Evolutionary conservation across 2,329 filamentous ascomycete genomes (phyloP), one percentile per base, ranked within the genome.

Genomic region (Coniella lustricola): DNA sequence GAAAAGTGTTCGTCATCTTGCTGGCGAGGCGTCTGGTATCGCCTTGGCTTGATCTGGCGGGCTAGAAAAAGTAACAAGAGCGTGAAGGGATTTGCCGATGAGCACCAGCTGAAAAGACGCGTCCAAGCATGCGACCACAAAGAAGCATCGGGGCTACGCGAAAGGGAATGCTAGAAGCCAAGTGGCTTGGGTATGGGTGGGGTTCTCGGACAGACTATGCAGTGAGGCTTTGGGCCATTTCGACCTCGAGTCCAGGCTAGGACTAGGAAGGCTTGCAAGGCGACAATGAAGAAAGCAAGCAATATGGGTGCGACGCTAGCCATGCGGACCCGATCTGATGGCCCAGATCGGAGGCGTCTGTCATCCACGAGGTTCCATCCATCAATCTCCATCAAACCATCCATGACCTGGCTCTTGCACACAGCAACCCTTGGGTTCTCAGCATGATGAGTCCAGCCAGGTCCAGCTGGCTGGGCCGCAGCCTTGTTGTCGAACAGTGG

Each of bases 131-230:
- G 41, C 50, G 47, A 44, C 39, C 35, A 44, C 25, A 22, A 5
- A 35, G 29, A 45, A 35, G 17, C 22, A 32, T 33, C 35, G 43
- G 31, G 48, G 41, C 49, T 44, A 49, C 45, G 29, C 25, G 32
- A 38, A 18, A 14, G 12, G 16, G 36, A 32, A 16, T 20, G 25
- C 25, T 29, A 29, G 25, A 29, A 42, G 47, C 43, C 43, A 47
- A 50, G 50, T 52, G 50, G 50, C 50, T 52, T 52, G 44, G 44
- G 29, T 17, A 20, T 31, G 40, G 35, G 50, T 37, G 43, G 50
- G 44, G 47, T 22, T 34, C n/a, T 33, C 44, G 18, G 42, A 47
- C 35, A 35, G 22, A 52, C 50, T 50, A 52, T 52, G 46, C 50
- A 36, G 40, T 46, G 47, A 52, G 47, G 50, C 50, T 50, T 47